A percentile compares a stretch with the other conserved stretches of the same genome.
Conservation (phyloP, 2,329 filamentous ascomycete species). For the Coniochaeta sp. region DNA sequence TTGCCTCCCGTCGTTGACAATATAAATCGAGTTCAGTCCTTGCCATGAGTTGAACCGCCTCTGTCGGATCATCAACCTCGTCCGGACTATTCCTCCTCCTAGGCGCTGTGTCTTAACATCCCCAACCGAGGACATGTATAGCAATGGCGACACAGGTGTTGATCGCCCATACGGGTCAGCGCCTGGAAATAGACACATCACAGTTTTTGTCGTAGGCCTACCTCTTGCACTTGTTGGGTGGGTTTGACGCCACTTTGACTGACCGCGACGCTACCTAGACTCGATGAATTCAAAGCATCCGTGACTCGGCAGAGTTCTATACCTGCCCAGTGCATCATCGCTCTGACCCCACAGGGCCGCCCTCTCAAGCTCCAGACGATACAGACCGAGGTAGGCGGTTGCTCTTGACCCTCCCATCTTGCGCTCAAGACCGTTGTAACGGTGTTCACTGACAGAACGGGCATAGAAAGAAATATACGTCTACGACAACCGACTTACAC, state of each 20-base stretch:
- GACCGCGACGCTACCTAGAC: slow-evolving; percentile 34
- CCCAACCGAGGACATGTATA: slow-evolving; percentile 35
- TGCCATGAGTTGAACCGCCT: neutral
- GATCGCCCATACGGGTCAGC: slow-evolving; percentile 88
- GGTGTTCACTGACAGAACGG: slow-evolving; percentile 3
- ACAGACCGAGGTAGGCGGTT: slow-evolving; percentile 61
- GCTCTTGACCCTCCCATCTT: neutral
- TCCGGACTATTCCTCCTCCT: neutral
- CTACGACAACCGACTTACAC: slow-evolving; percentile 75
- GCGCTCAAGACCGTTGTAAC: neutral
- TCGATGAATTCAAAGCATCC: slow-evolving; percentile 81
- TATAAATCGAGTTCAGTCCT: neutral
- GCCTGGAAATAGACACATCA: slow-evolving; percentile 69
- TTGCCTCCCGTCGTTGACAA: neutral
- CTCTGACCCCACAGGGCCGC: slow-evolving; percentile 78
- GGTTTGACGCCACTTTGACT: slow-evolving; percentile 7
- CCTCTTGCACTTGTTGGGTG: neutral
- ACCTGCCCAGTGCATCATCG: slow-evolving; percentile 70
- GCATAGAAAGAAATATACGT: slow-evolving; percentile 78
- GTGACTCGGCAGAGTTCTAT: slow-evolving; percentile 70
- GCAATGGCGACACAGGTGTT: slow-evolving; percentile 85
- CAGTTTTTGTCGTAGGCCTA: slow-evolving; percentile 60
- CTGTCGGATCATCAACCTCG: neutral
- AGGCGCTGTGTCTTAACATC: neutral
- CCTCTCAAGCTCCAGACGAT: slow-evolving; percentile 76